Percentiles rank a stretch among this genome's conserved stretches.
phyloP scores from a whole-genome alignment of 139 green algal genomes.

The Pycnococcus provasolii region DNA sequence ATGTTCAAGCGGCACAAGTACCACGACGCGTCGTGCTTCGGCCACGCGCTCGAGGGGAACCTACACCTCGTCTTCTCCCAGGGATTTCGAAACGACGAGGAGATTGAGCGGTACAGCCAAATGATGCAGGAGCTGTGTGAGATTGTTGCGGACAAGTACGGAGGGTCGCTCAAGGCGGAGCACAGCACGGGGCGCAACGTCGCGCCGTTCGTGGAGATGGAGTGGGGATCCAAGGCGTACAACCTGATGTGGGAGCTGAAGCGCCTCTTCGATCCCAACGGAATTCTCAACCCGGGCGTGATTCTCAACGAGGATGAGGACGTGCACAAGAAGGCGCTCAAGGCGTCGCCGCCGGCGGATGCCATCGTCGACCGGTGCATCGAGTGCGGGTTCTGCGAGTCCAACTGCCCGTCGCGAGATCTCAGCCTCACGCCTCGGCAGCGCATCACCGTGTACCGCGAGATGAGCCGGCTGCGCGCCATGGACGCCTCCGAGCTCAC shows the following conservation, averaged over 20 bases:
- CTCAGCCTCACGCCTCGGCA: conserved; percentile 85
- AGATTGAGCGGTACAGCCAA: conserved; percentile 81
- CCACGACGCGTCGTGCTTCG: conserved; percentile 87
- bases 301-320: conserved; percentile 51
- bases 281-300: conserved; percentile 83
- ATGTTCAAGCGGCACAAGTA: conserved; percentile 81
- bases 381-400: conserved; percentile 98
- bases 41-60: conserved; percentile 94
- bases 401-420: conserved; percentile 86
- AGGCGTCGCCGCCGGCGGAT: conserved; percentile 66
- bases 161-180: conserved; percentile 81
- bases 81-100: conserved; percentile 77
- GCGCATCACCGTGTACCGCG: conserved; percentile 81
- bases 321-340: conserved; percentile 73
- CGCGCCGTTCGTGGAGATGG: conserved; percentile 94
- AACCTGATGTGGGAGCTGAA: conserved; percentile 98
- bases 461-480: conserved; percentile 59
- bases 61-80: conserved; percentile 91
- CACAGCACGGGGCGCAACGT: conserved; percentile 90
- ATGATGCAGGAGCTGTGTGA: conserved; percentile 97
- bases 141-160: conserved; percentile 80
- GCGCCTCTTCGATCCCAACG: conserved; percentile 82
- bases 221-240: conserved; percentile 83
- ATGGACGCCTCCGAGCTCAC: not conserved
- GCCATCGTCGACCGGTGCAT: conserved; percentile 84